phyloP scores from a whole-genome alignment of 345 rosid genomes.

The Erucastrum elatum region DNA sequence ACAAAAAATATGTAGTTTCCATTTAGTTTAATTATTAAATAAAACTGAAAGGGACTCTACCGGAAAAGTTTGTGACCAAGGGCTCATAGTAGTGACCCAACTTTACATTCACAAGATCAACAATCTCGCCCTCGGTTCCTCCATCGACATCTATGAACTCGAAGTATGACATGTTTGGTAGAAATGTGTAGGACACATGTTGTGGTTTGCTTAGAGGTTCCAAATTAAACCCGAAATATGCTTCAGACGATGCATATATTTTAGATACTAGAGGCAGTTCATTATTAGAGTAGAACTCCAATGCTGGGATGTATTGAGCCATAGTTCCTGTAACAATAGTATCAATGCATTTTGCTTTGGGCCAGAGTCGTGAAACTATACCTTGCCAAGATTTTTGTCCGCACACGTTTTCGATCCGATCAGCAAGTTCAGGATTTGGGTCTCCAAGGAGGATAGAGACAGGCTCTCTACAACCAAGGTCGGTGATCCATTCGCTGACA shows the following conservation, averaged over 20 bases:
- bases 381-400: background rate
- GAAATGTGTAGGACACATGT: constrained; percentile 2
- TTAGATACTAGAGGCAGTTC: background rate
- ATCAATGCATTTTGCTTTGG: background rate
- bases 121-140: background rate
- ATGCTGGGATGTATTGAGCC: background rate
- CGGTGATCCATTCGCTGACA: background rate
- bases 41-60: too few species aligned
- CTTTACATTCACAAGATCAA: background rate
- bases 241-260: background rate
- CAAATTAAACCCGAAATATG: background rate
- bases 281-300: background rate
- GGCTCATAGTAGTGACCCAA: background rate
- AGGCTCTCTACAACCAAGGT: background rate
- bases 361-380: background rate
- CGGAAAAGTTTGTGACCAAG: background rate
- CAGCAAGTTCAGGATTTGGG: background rate
- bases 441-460: background rate
- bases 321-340: background rate
- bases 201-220: background rate
- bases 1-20: background rate
- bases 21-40: background rate
- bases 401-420: background rate
- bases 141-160: constrained; percentile 2
- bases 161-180: background rate